phyloP scores from a whole-genome alignment of 2,329 filamentous ascomycete species.

The Cladophialophora psammophila region DNA sequence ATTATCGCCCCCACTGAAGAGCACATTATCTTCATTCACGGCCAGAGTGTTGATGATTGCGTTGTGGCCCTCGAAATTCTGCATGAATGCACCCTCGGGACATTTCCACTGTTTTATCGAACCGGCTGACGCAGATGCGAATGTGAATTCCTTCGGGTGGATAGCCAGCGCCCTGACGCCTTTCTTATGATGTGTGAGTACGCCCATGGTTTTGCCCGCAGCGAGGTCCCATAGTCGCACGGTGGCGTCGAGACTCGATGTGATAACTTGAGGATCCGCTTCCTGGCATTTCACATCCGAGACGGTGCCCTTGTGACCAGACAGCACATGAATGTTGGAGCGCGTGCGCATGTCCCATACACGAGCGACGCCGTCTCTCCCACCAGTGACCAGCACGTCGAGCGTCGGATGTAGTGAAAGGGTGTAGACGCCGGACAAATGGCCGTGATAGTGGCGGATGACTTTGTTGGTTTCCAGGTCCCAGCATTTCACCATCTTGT shows the following conservation, averaged over 20 bases:
- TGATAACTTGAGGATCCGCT: conserved; percentile 94
- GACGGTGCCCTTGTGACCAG: conserved; percentile 89
- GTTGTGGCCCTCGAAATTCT: conserved; percentile 97
- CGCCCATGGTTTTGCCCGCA: conserved; percentile 93
- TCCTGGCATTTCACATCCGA: conserved; percentile 91
- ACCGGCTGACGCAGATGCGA: conserved; percentile 87
- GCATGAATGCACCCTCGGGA: conserved; percentile 97
- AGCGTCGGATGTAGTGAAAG: conserved; percentile 91
- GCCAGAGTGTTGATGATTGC: conserved; percentile 93
- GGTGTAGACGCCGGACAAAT: conserved; percentile 94
- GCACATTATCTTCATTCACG: conserved; percentile 91
- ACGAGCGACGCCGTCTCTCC: conserved; percentile 89
- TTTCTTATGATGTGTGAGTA: conserved; percentile 98
- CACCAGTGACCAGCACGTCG: conserved; percentile 92
- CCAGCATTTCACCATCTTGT: conserved; percentile 99
- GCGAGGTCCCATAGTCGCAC: conserved; percentile 95
- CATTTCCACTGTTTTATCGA: conserved; percentile 99
- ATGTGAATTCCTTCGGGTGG: conserved; percentile 94
- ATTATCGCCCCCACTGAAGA: conserved; percentile 95
- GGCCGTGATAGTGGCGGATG: conserved; percentile 95
- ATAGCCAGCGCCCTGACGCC: conserved; percentile 83
- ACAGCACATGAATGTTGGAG: conserved; percentile 92
- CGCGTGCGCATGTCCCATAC: conserved; percentile 99
- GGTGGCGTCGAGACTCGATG: conserved; percentile 88
- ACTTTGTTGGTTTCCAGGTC: conserved; percentile 99